Evolutionary conservation across 345 rosid species (phyloP).

Genomic region (Citrus sp.): DNA sequence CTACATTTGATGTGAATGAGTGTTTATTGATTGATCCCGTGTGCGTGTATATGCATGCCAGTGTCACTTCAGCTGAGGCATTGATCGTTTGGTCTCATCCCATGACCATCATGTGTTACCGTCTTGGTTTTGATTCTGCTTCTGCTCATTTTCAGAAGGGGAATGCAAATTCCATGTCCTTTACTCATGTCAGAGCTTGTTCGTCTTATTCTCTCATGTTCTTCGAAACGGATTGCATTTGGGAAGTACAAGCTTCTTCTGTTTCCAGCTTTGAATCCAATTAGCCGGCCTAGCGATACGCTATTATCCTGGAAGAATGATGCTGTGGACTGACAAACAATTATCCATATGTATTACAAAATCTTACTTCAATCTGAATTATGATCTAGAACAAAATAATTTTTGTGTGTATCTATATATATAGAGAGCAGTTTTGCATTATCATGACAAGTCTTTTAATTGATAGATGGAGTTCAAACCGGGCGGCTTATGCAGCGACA

Average conservation of each 20-base stretch:
- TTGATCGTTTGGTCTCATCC: neutral
- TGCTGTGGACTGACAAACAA: constrained; percentile 38
- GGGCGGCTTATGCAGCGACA: neutral
- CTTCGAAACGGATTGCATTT: constrained; percentile 17
- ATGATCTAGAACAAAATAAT: neutral
- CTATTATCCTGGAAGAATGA: constrained; percentile 56
- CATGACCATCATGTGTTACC: constrained; percentile 1
- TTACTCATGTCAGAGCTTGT: constrained; percentile 8
- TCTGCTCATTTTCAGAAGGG: constrained; percentile 39
- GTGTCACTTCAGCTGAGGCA: neutral
- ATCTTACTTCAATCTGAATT: neutral
- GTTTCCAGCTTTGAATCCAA: constrained; percentile 34
- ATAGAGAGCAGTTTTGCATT: neutral
- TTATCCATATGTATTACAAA: too few species aligned
- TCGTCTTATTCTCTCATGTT: constrained; percentile 2
- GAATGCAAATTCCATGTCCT: constrained; percentile 46
- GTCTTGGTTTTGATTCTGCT: constrained; percentile 32
- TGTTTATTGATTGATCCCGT: neutral
- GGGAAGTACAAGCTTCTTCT: constrained; percentile 32
- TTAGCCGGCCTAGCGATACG: constrained; percentile 44
- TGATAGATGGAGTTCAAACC: neutral
- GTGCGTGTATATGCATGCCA: neutral
- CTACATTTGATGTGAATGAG: neutral
- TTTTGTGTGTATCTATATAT: neutral
- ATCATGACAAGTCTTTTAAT: neutral